These are phyloP conservation scores for Candida odintsovae DNA, from an alignment of 805 yeast species.

Conservation along the genomic window DNA sequence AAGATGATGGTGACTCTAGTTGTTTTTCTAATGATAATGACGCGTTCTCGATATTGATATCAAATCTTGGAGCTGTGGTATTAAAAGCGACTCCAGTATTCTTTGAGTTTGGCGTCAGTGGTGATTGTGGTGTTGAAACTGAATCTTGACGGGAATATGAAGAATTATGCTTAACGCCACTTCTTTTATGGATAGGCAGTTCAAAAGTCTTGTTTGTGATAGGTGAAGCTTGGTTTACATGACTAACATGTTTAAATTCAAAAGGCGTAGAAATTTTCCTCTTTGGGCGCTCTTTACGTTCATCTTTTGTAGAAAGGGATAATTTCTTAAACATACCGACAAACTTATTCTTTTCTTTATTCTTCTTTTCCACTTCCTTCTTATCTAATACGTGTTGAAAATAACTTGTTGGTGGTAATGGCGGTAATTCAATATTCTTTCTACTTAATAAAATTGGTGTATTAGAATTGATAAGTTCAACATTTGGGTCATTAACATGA, in stretches of 20 bases:
- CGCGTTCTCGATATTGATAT: background rate
- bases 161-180: background rate
- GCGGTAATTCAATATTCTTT: conserved; percentile 32
- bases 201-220: conserved; percentile 13
- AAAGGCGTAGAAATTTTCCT: conserved; percentile 33
- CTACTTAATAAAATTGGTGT: conserved; percentile 28
- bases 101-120: background rate
- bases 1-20: conserved; percentile 8
- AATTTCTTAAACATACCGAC: conserved; percentile 27
- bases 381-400: conserved; percentile 10
- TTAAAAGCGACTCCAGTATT: conserved; percentile 15
- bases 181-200: conserved; percentile 4
- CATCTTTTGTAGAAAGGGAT: conserved; percentile 18
- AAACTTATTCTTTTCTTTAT: conserved; percentile 20
- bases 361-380: conserved; percentile 1
- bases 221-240: conserved; percentile 26
- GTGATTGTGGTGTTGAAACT: background rate
- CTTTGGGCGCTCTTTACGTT: conserved; percentile 3
- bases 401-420: conserved; percentile 26
- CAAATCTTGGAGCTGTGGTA: conserved; percentile 13
- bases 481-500: conserved; percentile 25
- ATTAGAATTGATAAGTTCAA: conserved; percentile 29
- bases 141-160: background rate
- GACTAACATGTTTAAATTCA: conserved; percentile 35
- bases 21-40: background rate